phyloP scores from a whole-genome alignment of 768 basidiomycete species.

The Goffeauzyma gilvescens region DNA sequence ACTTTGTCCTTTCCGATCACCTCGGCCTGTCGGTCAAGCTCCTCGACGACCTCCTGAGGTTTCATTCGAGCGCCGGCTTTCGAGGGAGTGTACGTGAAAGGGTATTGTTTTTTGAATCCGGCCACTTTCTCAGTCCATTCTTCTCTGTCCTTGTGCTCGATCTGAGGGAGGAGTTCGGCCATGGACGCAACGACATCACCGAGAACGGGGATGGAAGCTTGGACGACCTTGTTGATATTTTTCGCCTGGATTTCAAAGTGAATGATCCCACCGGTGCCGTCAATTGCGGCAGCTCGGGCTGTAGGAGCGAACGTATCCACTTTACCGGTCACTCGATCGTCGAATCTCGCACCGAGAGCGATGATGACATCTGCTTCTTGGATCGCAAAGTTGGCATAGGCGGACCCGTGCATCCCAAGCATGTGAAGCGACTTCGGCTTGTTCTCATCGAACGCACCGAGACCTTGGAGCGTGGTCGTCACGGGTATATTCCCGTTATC shows the following conservation, averaged over 20 bases:
- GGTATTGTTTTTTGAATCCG: slow-evolving; percentile 67
- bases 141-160: slow-evolving; percentile 43
- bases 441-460: slow-evolving; percentile 86
- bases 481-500: slow-evolving; percentile 86
- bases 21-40: slow-evolving; percentile 58
- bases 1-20: slow-evolving; percentile 54
- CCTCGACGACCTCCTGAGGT: slow-evolving; percentile 91
- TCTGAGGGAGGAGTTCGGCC: slow-evolving; percentile 55
- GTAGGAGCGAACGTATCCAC: slow-evolving; percentile 76
- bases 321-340: slow-evolving; percentile 92
- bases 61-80: slow-evolving; percentile 54
- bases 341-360: slow-evolving; percentile 86
- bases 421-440: slow-evolving; percentile 75
- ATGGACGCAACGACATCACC: slow-evolving; percentile 82
- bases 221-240: slow-evolving; percentile 96
- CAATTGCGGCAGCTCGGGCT: slow-evolving; percentile 62
- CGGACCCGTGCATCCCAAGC: slow-evolving; percentile 97
- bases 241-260: slow-evolving; percentile 98
- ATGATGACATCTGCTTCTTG: slow-evolving; percentile 95
- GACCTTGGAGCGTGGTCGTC: slow-evolving; percentile 85
- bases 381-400: slow-evolving; percentile 95
- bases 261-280: slow-evolving; percentile 86
- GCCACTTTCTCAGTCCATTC: slow-evolving; percentile 72
- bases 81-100: slow-evolving; percentile 64
- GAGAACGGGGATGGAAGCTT: slow-evolving; percentile 79